Conservation (phyloP, 345 rosid genomes). For the Passiflora organensis region DNA sequence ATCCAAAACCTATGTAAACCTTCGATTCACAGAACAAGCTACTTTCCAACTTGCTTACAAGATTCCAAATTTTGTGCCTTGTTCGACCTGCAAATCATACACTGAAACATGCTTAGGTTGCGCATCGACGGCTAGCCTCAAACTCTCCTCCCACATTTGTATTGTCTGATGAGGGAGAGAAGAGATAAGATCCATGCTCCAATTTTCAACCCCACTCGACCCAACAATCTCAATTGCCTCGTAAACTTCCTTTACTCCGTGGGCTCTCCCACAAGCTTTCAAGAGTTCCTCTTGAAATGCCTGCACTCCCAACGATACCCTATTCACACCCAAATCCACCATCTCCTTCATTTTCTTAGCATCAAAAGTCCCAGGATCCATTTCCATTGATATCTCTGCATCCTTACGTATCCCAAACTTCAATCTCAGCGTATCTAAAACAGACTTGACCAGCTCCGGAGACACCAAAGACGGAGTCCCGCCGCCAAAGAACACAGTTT, state of each 20-base stretch:
- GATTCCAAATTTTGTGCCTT: constrained; percentile 77
- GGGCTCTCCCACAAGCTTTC: constrained; percentile 90
- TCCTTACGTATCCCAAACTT: constrained; percentile 54
- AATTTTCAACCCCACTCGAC: constrained; percentile 63
- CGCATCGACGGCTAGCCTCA: constrained; percentile 52
- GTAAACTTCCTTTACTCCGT: constrained; percentile 64
- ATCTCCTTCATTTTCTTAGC: constrained; percentile 48
- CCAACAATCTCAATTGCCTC: constrained; percentile 68
- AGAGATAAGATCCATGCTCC: constrained; percentile 94
- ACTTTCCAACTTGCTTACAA: constrained; percentile 53
- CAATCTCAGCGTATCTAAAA: constrained; percentile 49
- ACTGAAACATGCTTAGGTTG: constrained; percentile 73
- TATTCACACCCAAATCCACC: constrained; percentile 74
- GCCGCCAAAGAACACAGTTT: constrained; percentile 84
- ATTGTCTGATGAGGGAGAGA: constrained; percentile 80
- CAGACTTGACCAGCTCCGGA: constrained; percentile 52
- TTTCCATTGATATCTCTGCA: constrained; percentile 90
- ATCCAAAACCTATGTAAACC: constrained; percentile 6
- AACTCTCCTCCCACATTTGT: constrained; percentile 85
- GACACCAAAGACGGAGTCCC: constrained; percentile 98
- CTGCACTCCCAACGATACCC: constrained; percentile 93
- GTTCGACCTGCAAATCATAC: constrained; percentile 96
- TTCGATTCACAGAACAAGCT: neutral
- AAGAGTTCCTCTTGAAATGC: constrained; percentile 84
- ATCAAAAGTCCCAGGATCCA: constrained; percentile 93